A percentile compares a stretch with the other conserved stretches of the same genome.
Evolutionary conservation across 768 basidiomycete genomes (phyloP).

Genomic region (Phlebiopsis gigantea): DNA sequence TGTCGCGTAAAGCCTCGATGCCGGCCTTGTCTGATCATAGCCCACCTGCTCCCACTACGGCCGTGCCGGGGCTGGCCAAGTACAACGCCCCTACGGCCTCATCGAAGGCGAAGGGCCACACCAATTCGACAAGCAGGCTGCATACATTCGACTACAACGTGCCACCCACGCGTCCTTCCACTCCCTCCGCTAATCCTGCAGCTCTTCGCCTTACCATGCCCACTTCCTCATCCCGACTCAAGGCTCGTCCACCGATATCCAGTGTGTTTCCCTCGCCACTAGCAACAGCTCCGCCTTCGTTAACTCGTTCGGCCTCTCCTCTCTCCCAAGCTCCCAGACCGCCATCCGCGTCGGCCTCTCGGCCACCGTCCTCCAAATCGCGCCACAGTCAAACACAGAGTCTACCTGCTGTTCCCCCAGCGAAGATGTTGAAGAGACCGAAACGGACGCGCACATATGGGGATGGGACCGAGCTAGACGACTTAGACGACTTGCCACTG

Average conservation of each 20-base stretch:
- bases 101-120: conserved; percentile 70
- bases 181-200: conserved; percentile 71
- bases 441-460: conserved; percentile 76
- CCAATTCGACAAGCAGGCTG: conserved; percentile 59
- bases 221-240: conserved; percentile 64
- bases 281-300: conserved; percentile 27
- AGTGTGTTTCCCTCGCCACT: conserved; percentile 57
- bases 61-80: conserved; percentile 35
- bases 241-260: conserved; percentile 71
- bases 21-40: conserved; percentile 66
- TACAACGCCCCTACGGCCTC: conserved; percentile 81
- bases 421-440: conserved; percentile 69
- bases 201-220: conserved; percentile 86
- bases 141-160: conserved; percentile 56
- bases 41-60: conserved; percentile 42
- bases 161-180: conserved; percentile 74
- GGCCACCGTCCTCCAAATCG: conserved; percentile 26
- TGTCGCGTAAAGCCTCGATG: conserved; percentile 73
- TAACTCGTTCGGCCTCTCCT: conserved; percentile 53
- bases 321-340: conserved; percentile 45
- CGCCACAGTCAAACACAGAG: conserved; percentile 30
- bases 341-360: conserved; percentile 48
- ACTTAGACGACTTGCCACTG: conserved; percentile 81
- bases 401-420: conserved; percentile 37
- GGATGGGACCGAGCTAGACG: conserved; percentile 88